Evolutionary conservation across 768 basidiomycete species (phyloP).

Genomic region (Russula olivacea): DNA sequence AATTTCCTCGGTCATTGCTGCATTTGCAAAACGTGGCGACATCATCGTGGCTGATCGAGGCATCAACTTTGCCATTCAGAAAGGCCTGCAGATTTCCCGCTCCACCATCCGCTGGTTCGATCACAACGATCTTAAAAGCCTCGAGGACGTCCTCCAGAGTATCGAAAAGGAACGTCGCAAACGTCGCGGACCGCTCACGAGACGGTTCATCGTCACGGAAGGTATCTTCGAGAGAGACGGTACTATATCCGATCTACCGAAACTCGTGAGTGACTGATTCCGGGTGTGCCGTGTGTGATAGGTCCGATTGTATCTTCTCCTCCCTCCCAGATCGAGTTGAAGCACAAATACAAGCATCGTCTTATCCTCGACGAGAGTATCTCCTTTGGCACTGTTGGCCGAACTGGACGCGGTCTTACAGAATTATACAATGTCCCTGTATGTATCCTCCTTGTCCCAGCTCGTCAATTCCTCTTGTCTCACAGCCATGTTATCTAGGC

Average conservation of each 20-base stretch:
- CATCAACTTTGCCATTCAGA: constrained; percentile 94
- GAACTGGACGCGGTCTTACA: constrained; percentile 91
- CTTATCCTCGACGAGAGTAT: constrained; percentile 90
- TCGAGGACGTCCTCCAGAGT: constrained; percentile 79
- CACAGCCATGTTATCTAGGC: constrained; percentile 1
- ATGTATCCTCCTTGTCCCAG: constrained; percentile 29
- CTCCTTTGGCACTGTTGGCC: constrained; percentile 89
- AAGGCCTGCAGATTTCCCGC: constrained; percentile 90
- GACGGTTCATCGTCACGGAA: constrained; percentile 94
- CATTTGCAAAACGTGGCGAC: constrained; percentile 96
- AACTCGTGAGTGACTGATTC: constrained; percentile 56
- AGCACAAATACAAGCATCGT: constrained; percentile 92
- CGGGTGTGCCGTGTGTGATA: not conserved
- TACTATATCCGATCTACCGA: constrained; percentile 85
- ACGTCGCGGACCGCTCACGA: constrained; percentile 71
- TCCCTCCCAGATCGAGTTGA: constrained; percentile 78
- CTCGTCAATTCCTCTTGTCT: not conserved
- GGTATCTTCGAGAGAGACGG: constrained; percentile 97
- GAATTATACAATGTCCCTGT: constrained; percentile 93
- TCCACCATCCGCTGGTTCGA: constrained; percentile 93
- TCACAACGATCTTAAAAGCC: constrained; percentile 86
- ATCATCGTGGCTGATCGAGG: constrained; percentile 97
- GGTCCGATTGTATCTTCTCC: not conserved
- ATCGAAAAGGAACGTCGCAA: constrained; percentile 88
- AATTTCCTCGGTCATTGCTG: constrained; percentile 89